phyloP scores from a whole-genome alignment of 495 filamentous ascomycete genomes.

The Halenospora varia region DNA sequence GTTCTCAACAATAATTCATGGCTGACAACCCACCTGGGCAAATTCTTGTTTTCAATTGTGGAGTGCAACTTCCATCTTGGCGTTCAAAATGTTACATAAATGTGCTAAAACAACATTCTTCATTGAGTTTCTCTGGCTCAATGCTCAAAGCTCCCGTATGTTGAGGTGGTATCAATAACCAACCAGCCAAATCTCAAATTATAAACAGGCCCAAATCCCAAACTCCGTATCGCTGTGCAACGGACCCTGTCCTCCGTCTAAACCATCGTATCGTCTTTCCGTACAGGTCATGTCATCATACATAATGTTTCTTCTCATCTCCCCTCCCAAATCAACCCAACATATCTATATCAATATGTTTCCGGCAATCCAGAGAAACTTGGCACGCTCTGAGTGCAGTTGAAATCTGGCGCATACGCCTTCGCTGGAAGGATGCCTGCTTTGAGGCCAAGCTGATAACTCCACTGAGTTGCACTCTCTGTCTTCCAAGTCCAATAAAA shows the following conservation, averaged over 20 bases:
- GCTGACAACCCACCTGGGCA: too few species aligned
- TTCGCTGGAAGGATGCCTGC: slow-evolving; percentile 80
- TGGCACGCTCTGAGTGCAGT: slow-evolving; percentile 65
- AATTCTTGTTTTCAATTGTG: too few species aligned
- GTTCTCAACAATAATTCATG: too few species aligned
- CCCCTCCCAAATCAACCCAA: background rate
- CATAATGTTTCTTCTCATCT: background rate
- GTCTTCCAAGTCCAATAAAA: slow-evolving; percentile 97
- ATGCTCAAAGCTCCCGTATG: too few species aligned
- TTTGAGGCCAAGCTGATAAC: slow-evolving; percentile 79
- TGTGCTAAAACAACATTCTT: too few species aligned
- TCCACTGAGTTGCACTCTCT: slow-evolving; percentile 84
- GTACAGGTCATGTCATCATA: background rate
- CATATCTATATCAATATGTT: slow-evolving; percentile 69
- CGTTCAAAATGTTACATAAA: too few species aligned
- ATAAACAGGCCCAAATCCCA: background rate
- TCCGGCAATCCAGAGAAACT: slow-evolving; percentile 67
- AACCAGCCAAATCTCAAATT: background rate
- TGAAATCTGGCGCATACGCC: slow-evolving; percentile 71
- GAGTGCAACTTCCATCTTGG: too few species aligned
- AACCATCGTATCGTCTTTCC: background rate
- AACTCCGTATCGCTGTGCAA: background rate
- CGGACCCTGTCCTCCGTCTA: background rate
- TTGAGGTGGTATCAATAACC: too few species aligned
- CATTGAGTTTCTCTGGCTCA: too few species aligned